Evolutionary conservation across 2,329 filamentous ascomycete species (phyloP).

Genomic region (Clarireedia monteithiana): DNA sequence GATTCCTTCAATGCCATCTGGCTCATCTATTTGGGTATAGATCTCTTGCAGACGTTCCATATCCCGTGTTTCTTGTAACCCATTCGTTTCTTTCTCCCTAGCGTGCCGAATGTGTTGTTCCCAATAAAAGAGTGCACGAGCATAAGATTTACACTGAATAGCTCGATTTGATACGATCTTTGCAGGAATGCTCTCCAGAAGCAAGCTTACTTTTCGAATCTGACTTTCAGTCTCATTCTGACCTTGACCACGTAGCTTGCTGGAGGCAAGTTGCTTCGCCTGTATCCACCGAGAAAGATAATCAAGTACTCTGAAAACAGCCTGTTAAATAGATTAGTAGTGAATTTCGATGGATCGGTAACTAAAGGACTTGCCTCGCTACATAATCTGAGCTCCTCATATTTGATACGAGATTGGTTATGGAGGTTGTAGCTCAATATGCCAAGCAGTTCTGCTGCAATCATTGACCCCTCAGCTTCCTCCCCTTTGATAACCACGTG

Average conservation of each 20-base stretch:
- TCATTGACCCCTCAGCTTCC: slow-evolving; percentile 52
- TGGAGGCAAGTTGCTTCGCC: slow-evolving; percentile 38
- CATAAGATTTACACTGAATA: slow-evolving; percentile 89
- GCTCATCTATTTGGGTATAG: slow-evolving; percentile 95
- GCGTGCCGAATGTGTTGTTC: slow-evolving; percentile 74
- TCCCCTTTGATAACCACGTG: slow-evolving; percentile 72
- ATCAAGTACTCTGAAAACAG: slow-evolving; percentile 82
- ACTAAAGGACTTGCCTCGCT: slow-evolving; percentile 59
- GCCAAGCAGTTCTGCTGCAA: slow-evolving; percentile 65
- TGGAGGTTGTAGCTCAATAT: slow-evolving; percentile 56
- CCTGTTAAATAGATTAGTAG: slow-evolving; percentile 42
- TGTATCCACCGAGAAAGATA: slow-evolving; percentile 89
- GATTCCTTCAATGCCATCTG: slow-evolving; percentile 91
- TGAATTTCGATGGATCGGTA: slow-evolving; percentile 13
- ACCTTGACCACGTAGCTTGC: slow-evolving; percentile 9
- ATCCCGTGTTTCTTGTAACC: slow-evolving; percentile 49
- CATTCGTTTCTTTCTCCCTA: slow-evolving; percentile 12
- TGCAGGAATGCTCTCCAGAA: slow-evolving; percentile 62
- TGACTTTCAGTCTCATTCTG: slow-evolving; percentile 37
- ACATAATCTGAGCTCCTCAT: slow-evolving; percentile 73
- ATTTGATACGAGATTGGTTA: slow-evolving; percentile 49
- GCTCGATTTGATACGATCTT: slow-evolving; percentile 74
- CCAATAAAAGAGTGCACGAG: slow-evolving; percentile 86
- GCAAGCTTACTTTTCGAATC: slow-evolving; percentile 58
- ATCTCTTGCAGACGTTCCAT: slow-evolving; percentile 82